Conservation (phyloP, 2,329 filamentous ascomycete species). For the Westerdykella aurantiaca region DNA sequence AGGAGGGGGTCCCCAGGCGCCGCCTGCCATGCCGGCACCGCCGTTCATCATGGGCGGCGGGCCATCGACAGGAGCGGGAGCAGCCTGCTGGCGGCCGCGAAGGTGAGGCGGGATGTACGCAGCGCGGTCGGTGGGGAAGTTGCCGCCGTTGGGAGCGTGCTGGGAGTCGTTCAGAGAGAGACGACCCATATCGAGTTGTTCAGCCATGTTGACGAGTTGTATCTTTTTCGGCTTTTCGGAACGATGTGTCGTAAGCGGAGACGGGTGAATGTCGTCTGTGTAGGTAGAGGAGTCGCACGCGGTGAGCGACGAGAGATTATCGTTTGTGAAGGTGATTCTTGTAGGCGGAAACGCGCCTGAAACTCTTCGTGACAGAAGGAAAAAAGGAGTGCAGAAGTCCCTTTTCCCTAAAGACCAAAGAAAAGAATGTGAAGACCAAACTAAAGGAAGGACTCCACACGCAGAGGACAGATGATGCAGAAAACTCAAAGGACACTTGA, state of each 20-base stretch:
- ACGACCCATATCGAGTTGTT: slow-evolving; percentile 73
- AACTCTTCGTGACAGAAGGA: slow-evolving; percentile 33
- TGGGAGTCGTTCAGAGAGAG: slow-evolving; percentile 64
- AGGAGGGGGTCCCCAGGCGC: slow-evolving; percentile 53
- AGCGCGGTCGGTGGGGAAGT: slow-evolving; percentile 53
- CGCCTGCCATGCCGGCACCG: slow-evolving; percentile 52
- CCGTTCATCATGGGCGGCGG: slow-evolving; percentile 47
- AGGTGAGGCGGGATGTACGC: slow-evolving; percentile 82
- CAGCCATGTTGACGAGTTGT: slow-evolving; percentile 31
- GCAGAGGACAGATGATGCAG: slow-evolving; percentile 15
- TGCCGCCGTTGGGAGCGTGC: slow-evolving; percentile 50
- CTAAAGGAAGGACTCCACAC: slow-evolving; percentile 36
- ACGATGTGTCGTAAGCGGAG: slow-evolving; percentile 3
- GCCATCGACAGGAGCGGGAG: slow-evolving; percentile 36
- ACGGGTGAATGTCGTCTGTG: slow-evolving; percentile 1
- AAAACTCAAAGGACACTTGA: slow-evolving; percentile 28
- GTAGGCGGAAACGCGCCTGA: slow-evolving; percentile 39
- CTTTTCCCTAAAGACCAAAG: slow-evolving; percentile 35
- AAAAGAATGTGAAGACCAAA: slow-evolving; percentile 39
- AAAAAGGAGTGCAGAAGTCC: slow-evolving; percentile 31
- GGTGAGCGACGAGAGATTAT: slow-evolving; percentile 12
- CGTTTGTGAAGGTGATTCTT: slow-evolving; percentile 19
- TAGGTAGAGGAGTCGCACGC: not conserved
- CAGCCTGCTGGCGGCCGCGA: slow-evolving; percentile 44
- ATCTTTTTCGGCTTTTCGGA: not conserved